These are phyloP conservation scores for Adansonia rubrostipa DNA, from an alignment of 441 rosid genomes.

Conservation along the genomic window DNA sequence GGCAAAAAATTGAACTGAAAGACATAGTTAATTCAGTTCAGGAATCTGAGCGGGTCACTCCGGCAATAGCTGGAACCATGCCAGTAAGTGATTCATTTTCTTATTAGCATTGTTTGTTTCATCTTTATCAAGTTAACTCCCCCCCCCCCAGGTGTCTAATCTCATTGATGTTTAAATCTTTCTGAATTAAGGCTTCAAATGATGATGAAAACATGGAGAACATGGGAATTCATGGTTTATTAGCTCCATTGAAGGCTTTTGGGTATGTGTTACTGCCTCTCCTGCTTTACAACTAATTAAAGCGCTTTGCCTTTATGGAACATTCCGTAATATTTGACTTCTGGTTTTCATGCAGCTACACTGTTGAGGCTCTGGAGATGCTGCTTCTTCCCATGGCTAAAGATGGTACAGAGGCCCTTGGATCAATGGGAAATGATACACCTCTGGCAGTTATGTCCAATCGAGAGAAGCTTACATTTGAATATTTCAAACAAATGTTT, in stretches of 20 bases:
- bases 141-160: background rate
- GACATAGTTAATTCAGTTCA: conserved; percentile 72
- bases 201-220: conserved; percentile 83
- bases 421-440: conserved; percentile 99
- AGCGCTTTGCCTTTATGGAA: conserved; percentile 13
- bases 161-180: conserved; percentile 10
- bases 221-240: conserved; percentile 91
- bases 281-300: background rate
- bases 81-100: conserved; percentile 46
- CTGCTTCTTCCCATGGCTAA: conserved; percentile 99
- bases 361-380: conserved; percentile 97
- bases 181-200: conserved; percentile 57
- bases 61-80: conserved; percentile 70
- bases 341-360: conserved; percentile 62
- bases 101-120: background rate
- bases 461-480: conserved; percentile 86
- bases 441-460: conserved; percentile 97
- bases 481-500: conserved; percentile 99
- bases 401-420: conserved; percentile 95
- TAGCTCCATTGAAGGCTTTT: conserved; percentile 94
- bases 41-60: conserved; percentile 59
- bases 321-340: conserved; percentile 19
- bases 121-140: background rate
- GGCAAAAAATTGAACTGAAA: conserved; percentile 85
- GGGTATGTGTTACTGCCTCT: conserved; percentile 61